Evolutionary conservation across 345 rosid genomes (phyloP), one percentile per base, ranked within the genome.

Genomic region (Microcos paniculata): DNA sequence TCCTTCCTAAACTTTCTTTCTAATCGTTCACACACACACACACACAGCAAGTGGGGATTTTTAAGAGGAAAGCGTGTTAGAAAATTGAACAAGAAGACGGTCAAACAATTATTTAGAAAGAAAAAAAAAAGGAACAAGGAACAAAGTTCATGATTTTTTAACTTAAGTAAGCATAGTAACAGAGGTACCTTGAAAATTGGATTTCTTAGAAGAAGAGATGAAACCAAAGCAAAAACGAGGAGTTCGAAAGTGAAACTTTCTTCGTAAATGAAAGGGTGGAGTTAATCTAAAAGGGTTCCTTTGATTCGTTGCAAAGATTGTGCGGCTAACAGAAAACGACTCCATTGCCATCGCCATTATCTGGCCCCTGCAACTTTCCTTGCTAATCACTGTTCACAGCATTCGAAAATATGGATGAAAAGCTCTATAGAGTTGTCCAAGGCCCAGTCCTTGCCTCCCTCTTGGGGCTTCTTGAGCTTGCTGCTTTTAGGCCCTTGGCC

Each of bases 101-200:
- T 62, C 40, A 48, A 46, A 24, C 30, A n/a, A 5, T 26, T 35
- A 45, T 21, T 26, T 28, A 15, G 8, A 28, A 15, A 24, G 38
- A 16, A 59, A 26, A 26, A 28, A 8, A 4, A 23, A 57, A 28
- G 18, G 9, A 15, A 21, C 15, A 3, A 58, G 24, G 14, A 46
- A 8, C 11, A 30, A 1, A 55, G 14, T 14, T 23, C 13, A 68
- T n/a, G 57, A 1, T 46, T 46, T 55, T 28, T 23, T 6, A 1
- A 43, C 5, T 15, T 21, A n/a, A n/a, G n/a, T n/a, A n/a, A n/a
- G n/a, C n/a, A n/a, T n/a, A n/a, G n/a, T 6, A 15, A 19, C 24
- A 12, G 7, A 26, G 12, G 24, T 80, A 87, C 90, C 90, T 85
- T 84, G 85, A 65, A 80, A 85, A 74, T 83, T 86, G 62, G 84